Conservation (phyloP, 2,329 filamentous ascomycete species). For the Penicillium crustosum region DNA sequence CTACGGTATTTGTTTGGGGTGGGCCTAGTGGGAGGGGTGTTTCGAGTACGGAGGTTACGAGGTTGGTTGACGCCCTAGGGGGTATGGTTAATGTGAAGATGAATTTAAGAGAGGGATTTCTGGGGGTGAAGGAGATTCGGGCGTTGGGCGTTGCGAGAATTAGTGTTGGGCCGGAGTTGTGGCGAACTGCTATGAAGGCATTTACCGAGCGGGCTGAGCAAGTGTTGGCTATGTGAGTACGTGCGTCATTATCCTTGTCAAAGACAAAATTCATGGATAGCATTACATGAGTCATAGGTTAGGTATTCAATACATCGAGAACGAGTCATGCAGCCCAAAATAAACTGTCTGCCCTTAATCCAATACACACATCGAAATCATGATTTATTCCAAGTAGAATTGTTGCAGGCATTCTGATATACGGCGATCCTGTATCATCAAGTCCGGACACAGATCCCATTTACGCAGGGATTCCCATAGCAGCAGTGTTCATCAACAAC, state of each 20-base stretch:
- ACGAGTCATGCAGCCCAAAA: neutral
- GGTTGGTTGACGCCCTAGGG: constrained; percentile 50
- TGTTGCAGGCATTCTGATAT: neutral
- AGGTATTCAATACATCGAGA: neutral
- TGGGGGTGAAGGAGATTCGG: constrained; percentile 49
- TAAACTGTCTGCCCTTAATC: neutral
- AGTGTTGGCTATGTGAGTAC: constrained; percentile 1
- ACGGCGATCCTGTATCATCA: neutral
- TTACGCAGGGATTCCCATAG: constrained; percentile 29
- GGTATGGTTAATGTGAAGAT: constrained; percentile 54
- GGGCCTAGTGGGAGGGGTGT: constrained; percentile 46
- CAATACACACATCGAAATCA: neutral
- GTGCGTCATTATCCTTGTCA: neutral
- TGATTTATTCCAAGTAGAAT: neutral
- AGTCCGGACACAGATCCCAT: constrained; percentile 22
- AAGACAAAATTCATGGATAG: too few species aligned
- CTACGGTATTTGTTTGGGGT: constrained; percentile 63
- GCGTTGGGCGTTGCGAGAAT: constrained; percentile 56
- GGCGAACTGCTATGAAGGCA: constrained; percentile 41
- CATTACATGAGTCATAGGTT: neutral
- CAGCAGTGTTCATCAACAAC: constrained; percentile 31
- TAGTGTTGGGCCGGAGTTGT: constrained; percentile 55
- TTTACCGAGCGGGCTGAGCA: constrained; percentile 33
- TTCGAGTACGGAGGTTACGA: constrained; percentile 48
- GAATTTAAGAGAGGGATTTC: constrained; percentile 35